A percentile compares a stretch with the other conserved stretches of the same genome.
These are phyloP conservation scores for Coniochaeta prunicola DNA, from an alignment of 2,329 filamentous ascomycete genomes.

Conservation along the genomic window DNA sequence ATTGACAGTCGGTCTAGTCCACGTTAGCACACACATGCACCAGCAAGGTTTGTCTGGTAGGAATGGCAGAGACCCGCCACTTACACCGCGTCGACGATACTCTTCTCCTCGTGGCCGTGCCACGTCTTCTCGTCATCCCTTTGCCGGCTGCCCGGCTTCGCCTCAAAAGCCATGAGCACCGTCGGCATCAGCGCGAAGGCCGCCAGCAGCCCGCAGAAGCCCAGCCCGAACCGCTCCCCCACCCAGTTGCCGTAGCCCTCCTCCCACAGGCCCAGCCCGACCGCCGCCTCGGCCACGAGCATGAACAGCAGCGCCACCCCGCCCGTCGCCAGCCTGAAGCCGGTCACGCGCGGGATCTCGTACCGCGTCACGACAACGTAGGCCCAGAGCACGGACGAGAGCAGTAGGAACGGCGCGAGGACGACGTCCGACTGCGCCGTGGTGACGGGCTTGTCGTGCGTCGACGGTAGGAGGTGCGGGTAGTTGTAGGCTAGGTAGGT, in stretches of 20 bases:
- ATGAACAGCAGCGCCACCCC: slow-evolving; percentile 15
- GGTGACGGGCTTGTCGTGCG: slow-evolving; percentile 1
- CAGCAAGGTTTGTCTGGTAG: neutral
- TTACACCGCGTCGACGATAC: slow-evolving; percentile 5
- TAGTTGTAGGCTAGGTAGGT: slow-evolving; percentile 5
- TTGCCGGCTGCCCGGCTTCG: slow-evolving; percentile 19
- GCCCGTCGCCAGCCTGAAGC: slow-evolving; percentile 23
- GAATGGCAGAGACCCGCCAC: neutral
- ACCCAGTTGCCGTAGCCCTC: slow-evolving; percentile 10
- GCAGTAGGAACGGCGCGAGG: slow-evolving; percentile 7
- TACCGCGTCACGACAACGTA: slow-evolving; percentile 16
- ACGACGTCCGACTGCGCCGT: slow-evolving; percentile 8
- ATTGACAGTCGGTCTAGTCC: neutral
- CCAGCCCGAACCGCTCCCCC: slow-evolving; percentile 11
- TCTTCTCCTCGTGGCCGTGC: slow-evolving; percentile 18
- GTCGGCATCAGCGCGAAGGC: slow-evolving; percentile 17
- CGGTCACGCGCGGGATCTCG: slow-evolving; percentile 18
- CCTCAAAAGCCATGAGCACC: slow-evolving; percentile 19
- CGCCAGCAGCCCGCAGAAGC: slow-evolving; percentile 5
- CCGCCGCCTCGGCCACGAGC: slow-evolving; percentile 12
- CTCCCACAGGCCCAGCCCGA: slow-evolving; percentile 11
- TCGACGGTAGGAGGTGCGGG: slow-evolving; percentile 9
- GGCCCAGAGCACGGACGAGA: slow-evolving; percentile 16
- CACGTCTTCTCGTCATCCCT: slow-evolving; percentile 24
- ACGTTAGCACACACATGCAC: neutral